A percentile compares a stretch with the other conserved stretches of the same genome.
phyloP scores from a whole-genome alignment of 495 filamentous ascomycete genomes.

The Hypoxylon crocopeplum region DNA sequence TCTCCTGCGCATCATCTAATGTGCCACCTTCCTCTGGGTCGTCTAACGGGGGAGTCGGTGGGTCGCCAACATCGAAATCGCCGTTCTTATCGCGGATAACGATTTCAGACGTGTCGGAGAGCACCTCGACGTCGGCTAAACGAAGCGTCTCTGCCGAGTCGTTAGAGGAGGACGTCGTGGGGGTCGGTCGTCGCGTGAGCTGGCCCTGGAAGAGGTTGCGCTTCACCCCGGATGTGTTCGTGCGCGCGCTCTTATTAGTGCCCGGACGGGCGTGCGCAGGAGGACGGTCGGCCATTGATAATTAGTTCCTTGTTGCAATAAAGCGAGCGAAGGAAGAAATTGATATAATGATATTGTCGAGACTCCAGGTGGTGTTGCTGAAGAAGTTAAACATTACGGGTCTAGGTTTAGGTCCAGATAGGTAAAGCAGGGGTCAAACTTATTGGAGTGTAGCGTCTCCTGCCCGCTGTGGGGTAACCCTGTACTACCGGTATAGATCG shows the following conservation, averaged over 20 bases:
- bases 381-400: neutral
- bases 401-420: no score
- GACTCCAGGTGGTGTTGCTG: neutral
- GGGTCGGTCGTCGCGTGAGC: constrained; percentile 70
- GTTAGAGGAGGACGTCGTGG: constrained; percentile 46
- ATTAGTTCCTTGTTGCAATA: neutral
- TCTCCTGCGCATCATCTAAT: constrained; percentile 54
- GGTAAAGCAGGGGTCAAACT: no score
- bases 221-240: constrained; percentile 52
- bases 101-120: constrained; percentile 68
- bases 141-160: constrained; percentile 43
- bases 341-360: neutral
- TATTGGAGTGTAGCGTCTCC: no score
- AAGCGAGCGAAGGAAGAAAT: neutral
- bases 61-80: constrained; percentile 74
- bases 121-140: constrained; percentile 41
- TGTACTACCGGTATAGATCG: no score
- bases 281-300: constrained; percentile 41
- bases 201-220: constrained; percentile 79
- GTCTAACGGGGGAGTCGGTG: constrained; percentile 60
- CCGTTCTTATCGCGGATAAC: constrained; percentile 79
- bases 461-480: constrained; percentile 23
- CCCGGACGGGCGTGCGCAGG: constrained; percentile 29
- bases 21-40: constrained; percentile 57
- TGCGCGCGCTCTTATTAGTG: constrained; percentile 27